Base-by-base conservation (phyloP, 768 basidiomycete species). In the Mycena galopus region DNA sequence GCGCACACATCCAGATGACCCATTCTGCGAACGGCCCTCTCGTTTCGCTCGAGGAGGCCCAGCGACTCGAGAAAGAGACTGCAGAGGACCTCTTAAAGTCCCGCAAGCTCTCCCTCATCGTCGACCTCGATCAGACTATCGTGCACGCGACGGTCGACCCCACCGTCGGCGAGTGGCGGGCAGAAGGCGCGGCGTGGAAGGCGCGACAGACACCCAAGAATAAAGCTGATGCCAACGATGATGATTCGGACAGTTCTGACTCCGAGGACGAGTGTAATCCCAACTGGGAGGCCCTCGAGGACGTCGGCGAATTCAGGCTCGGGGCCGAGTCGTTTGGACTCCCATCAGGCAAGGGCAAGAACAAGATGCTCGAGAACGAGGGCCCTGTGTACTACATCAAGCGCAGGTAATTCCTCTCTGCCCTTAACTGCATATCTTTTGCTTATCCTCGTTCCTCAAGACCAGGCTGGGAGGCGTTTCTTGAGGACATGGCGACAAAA, bases 121-220 rank as follows among this genome's bases (percentile, higher is more conserved):
- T 99, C 77, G 98, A 99, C 85, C 89, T 99, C 37, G 98, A 99
- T 83, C 98, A 99, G 81, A 99, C 98, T 16, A 96, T 99, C 80
- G 95, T 99, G 4, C 98, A 99, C 78, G 97, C 98, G 10, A 98
- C 97, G 0, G 97, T 98, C 29, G 98, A 99, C 82, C 97, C 98
- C 6, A 99, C 98, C 0, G 96, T 99, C 2, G 97, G 96, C 35
- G 97, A 98, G 80, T 99, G 98, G 98, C 94, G 98, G 77, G 80
- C 88, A 3, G 95, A 96, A 75, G 94, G 94, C 25, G 91, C 92
- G 78, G 89, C 88, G 53, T 96, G 93, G 93, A 93, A 96, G 77
- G 86, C 87, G 53, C 85, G 87, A 59, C 90, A 90, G 68, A 79
- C 84, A 17, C 47, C 25, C 6, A 84, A 82, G 77, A 85, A 83